These are phyloP conservation scores for Martensiomyces pterosporus DNA, from an alignment of 192 early-diverging fungal genomes.

Conservation along the genomic window DNA sequence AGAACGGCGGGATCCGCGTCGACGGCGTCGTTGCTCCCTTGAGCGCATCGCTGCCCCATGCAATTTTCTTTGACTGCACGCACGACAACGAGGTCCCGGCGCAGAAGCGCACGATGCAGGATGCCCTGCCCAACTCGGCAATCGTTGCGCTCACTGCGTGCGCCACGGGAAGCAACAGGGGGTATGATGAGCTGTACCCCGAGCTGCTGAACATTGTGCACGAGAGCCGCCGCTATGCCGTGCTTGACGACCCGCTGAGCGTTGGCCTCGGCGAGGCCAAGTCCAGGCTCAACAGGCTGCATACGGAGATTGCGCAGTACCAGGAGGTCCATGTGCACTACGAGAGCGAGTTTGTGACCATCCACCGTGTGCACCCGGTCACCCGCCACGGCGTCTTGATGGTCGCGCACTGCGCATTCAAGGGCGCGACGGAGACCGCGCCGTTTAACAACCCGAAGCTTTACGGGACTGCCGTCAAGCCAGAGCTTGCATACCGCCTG, in stretches of 20 bases:
- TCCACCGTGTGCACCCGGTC: slow-evolving; percentile 89
- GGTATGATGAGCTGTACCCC: slow-evolving; percentile 95
- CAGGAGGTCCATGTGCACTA: slow-evolving; percentile 95
- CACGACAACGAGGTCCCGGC: slow-evolving; percentile 97
- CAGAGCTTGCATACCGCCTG: slow-evolving; percentile 58
- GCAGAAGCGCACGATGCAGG: slow-evolving; percentile 84
- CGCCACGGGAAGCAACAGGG: slow-evolving; percentile 94
- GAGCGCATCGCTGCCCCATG: slow-evolving; percentile 79
- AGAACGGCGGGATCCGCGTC: slow-evolving; percentile 41
- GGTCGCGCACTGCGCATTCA: slow-evolving; percentile 85
- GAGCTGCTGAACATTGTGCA: slow-evolving; percentile 81
- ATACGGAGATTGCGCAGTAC: slow-evolving; percentile 79
- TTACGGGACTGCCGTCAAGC: slow-evolving; percentile 53
- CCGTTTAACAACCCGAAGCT: slow-evolving; percentile 57
- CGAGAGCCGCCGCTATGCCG: slow-evolving; percentile 75
- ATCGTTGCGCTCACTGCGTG: slow-evolving; percentile 86
- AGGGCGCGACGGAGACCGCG: slow-evolving; percentile 27
- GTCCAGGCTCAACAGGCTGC: slow-evolving; percentile 67
- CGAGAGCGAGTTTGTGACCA: slow-evolving; percentile 88
- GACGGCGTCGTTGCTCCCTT: slow-evolving; percentile 63
- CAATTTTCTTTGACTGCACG: slow-evolving; percentile 98
- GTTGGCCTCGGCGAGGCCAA: slow-evolving; percentile 66
- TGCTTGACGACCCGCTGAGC: slow-evolving; percentile 53
- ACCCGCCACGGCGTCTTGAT: slow-evolving; percentile 89
- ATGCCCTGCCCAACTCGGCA: slow-evolving; percentile 89